Evolutionary conservation across 192 early-diverging fungal species (phyloP).

Genomic region (Dispira simplex): DNA sequence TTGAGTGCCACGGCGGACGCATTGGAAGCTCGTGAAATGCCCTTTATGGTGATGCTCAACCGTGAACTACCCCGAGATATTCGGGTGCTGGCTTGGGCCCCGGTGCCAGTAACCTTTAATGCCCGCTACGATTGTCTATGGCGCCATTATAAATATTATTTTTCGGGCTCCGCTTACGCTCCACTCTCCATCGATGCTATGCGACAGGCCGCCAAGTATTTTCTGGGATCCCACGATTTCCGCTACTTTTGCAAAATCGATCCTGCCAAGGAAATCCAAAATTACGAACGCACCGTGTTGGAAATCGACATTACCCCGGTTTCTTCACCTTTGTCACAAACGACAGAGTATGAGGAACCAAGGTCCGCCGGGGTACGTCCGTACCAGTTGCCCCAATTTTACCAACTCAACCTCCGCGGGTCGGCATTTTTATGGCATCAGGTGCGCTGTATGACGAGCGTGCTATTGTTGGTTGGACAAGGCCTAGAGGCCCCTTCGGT

Average conservation of each 20-base stretch:
- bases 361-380: neutral
- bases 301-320: constrained; percentile 42
- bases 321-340: neutral
- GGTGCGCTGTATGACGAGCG: constrained; percentile 90
- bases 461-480: constrained; percentile 75
- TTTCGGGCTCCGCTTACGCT: constrained; percentile 30
- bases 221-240: constrained; percentile 79
- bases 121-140: constrained; percentile 75
- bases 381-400: constrained; percentile 24
- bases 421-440: constrained; percentile 96
- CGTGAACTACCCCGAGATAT: constrained; percentile 74
- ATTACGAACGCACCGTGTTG: constrained; percentile 61
- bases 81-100: constrained; percentile 81
- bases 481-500: constrained; percentile 58
- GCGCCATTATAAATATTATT: constrained; percentile 87
- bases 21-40: constrained; percentile 39
- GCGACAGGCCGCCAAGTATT: constrained; percentile 49
- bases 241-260: constrained; percentile 95
- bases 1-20: constrained; percentile 5
- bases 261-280: constrained; percentile 60
- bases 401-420: constrained; percentile 61
- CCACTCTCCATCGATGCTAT: constrained; percentile 58
- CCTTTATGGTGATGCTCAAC: constrained; percentile 75
- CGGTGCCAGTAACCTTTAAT: constrained; percentile 57
- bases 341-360: neutral